These are phyloP conservation scores for Candida tibetensis DNA, from an alignment of 805 yeast genomes.

Conservation along the genomic window DNA sequence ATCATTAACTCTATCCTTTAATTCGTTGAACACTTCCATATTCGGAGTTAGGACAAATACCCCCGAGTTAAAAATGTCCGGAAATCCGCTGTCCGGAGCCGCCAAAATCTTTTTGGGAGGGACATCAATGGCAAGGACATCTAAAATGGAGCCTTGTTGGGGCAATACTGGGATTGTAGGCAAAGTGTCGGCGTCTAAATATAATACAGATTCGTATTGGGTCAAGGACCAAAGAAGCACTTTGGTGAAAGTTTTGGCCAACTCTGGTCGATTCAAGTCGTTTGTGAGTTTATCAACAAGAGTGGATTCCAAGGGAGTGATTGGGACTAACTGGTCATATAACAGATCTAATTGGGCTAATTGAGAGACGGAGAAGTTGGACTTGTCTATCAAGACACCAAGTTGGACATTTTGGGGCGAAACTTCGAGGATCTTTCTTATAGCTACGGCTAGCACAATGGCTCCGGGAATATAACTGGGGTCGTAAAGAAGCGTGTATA, in stretches of 20 bases:
- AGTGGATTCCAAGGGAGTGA: constrained; percentile 21
- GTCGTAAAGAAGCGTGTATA: constrained; percentile 49
- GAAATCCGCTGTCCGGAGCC: constrained; percentile 86
- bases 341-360: constrained; percentile 20
- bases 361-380: constrained; percentile 24
- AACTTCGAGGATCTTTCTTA: constrained; percentile 12
- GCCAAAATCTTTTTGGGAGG: constrained; percentile 42
- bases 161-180: constrained; percentile 27
- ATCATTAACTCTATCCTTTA: constrained; percentile 29
- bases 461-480: constrained; percentile 58
- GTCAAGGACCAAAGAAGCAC: constrained; percentile 52
- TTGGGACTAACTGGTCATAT: constrained; percentile 33
- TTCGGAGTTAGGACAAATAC: constrained; percentile 61
- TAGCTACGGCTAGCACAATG: constrained; percentile 43
- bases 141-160: constrained; percentile 21
- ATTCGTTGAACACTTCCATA: constrained; percentile 35
- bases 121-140: constrained; percentile 27
- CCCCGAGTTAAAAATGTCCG: constrained; percentile 85
- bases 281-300: constrained; percentile 23
- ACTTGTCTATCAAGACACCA: constrained; percentile 35
- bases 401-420: constrained; percentile 11
- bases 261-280: constrained; percentile 50
- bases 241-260: constrained; percentile 54
- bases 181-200: constrained; percentile 64
- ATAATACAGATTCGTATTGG: constrained; percentile 46